These are phyloP conservation scores for Arabidopsis suecica DNA, from an alignment of 345 rosid species.

Conservation along the genomic window DNA sequence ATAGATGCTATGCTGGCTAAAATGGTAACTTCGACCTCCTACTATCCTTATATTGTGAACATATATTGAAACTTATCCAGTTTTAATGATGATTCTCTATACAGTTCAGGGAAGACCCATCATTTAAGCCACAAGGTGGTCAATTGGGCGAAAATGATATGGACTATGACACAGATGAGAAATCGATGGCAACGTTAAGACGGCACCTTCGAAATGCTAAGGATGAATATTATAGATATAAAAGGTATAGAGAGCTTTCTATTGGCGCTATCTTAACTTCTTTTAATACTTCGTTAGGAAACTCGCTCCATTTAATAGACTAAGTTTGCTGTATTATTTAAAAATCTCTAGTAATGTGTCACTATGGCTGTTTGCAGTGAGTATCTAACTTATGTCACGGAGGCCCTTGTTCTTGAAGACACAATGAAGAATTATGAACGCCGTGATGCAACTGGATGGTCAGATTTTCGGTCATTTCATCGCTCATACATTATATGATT, in stretches of 20 bases:
- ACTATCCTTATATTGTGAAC: slow-evolving; percentile 1
- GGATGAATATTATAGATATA: slow-evolving; percentile 91
- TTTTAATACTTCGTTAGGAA: neutral
- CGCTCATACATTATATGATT: slow-evolving; percentile 10
- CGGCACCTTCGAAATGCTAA: slow-evolving; percentile 94
- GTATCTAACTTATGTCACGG: slow-evolving; percentile 77
- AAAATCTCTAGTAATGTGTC: slow-evolving; percentile 1
- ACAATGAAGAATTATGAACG: slow-evolving; percentile 87
- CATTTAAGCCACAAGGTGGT: slow-evolving; percentile 99
- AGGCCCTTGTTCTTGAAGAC: slow-evolving; percentile 96
- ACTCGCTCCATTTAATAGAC: neutral
- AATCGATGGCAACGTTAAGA: slow-evolving; percentile 98
- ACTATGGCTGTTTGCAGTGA: slow-evolving; percentile 58
- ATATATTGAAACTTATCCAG: neutral
- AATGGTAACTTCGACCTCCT: slow-evolving; percentile 62
- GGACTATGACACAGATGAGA: slow-evolving; percentile 99
- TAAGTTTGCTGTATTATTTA: slow-evolving; percentile 1
- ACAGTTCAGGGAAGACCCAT: slow-evolving; percentile 88
- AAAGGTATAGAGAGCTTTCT: slow-evolving; percentile 61
- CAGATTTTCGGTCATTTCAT: slow-evolving; percentile 42
- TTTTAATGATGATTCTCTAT: slow-evolving; percentile 38
- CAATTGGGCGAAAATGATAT: slow-evolving; percentile 97
- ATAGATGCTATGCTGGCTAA: slow-evolving; percentile 85
- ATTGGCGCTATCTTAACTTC: slow-evolving; percentile 9
- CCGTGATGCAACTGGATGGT: slow-evolving; percentile 92